Percentiles rank a stretch among this genome's conserved stretches.
Conservation (phyloP, 176 grass and related monocot genomes). For the Carex myosuroides region DNA sequence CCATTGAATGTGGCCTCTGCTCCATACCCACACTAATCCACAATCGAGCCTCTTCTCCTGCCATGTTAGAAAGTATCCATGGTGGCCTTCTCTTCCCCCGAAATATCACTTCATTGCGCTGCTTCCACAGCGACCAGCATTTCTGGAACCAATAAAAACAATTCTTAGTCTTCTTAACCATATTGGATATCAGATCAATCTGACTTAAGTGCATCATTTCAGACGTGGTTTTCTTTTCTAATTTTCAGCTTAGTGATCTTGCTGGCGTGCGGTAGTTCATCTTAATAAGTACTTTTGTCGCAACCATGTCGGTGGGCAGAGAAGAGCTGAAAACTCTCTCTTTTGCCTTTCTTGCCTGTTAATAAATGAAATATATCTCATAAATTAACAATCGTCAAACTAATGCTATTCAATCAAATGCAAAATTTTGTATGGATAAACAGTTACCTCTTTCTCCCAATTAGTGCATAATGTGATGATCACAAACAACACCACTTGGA, state of each 20-base stretch:
- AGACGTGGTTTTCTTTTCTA: background rate
- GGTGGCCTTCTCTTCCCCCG: too few relatives aligned
- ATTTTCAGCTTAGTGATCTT: background rate
- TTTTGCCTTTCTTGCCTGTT: conserved; percentile 43
- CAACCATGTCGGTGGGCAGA: conserved; percentile 37
- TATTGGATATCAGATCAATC: background rate
- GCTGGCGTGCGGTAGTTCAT: background rate
- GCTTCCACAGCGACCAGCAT: background rate
- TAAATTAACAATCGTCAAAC: background rate
- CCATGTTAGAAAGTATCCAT: too few relatives aligned
- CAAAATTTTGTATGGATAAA: background rate
- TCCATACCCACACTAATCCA: too few relatives aligned
- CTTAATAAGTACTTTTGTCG: background rate
- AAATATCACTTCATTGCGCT: too few relatives aligned
- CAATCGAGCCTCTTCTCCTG: too few relatives aligned
- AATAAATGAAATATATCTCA: background rate
- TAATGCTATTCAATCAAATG: background rate
- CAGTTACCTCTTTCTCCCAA: conserved; percentile 58
- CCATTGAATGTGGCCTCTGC: too few relatives aligned
- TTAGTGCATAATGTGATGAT: conserved; percentile 42
- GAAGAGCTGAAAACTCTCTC: conserved; percentile 57
- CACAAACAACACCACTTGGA: conserved; percentile 40
- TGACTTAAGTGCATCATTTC: background rate
- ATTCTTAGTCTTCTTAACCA: background rate
- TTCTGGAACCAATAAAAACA: background rate